A percentile compares a stretch with the other conserved stretches of the same genome.
Conservation (phyloP, 192 early-diverging fungal genomes). For the Coemansia sp. region DNA sequence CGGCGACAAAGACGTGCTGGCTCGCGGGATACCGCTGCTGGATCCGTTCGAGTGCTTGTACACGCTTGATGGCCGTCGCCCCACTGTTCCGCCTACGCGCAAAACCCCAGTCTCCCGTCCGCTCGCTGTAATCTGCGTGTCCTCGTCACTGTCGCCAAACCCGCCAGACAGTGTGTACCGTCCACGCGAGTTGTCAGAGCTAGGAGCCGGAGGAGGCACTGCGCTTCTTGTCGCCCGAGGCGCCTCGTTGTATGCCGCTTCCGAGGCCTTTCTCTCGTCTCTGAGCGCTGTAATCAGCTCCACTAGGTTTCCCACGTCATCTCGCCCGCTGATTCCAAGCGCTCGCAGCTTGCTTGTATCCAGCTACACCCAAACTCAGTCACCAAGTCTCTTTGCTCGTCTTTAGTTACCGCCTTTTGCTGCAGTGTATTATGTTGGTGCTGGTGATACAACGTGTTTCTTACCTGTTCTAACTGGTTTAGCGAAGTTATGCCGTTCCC, state of each 20-base stretch:
- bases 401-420: background rate
- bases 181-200: background rate
- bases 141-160: constrained; percentile 35
- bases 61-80: constrained; percentile 29
- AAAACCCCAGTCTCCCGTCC: constrained; percentile 13
- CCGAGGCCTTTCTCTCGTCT: background rate
- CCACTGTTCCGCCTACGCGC: constrained; percentile 14
- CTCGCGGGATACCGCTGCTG: constrained; percentile 26
- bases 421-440: no score
- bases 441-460: background rate
- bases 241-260: background rate
- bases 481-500: constrained; percentile 41
- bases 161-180: constrained; percentile 6
- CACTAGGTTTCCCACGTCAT: constrained; percentile 26
- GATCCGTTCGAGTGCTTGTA: constrained; percentile 26
- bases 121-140: constrained; percentile 3
- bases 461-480: constrained; percentile 40
- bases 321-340: constrained; percentile 30
- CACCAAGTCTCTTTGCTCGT: background rate
- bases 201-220: background rate
- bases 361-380: constrained; percentile 14
- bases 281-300: constrained; percentile 22
- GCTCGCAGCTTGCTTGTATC: constrained; percentile 21
- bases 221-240: background rate
- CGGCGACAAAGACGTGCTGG: constrained; percentile 27